phyloP scores from a whole-genome alignment of 1,284 basidiomycete genomes.

The Apiotrichum mycotoxinovorans region DNA sequence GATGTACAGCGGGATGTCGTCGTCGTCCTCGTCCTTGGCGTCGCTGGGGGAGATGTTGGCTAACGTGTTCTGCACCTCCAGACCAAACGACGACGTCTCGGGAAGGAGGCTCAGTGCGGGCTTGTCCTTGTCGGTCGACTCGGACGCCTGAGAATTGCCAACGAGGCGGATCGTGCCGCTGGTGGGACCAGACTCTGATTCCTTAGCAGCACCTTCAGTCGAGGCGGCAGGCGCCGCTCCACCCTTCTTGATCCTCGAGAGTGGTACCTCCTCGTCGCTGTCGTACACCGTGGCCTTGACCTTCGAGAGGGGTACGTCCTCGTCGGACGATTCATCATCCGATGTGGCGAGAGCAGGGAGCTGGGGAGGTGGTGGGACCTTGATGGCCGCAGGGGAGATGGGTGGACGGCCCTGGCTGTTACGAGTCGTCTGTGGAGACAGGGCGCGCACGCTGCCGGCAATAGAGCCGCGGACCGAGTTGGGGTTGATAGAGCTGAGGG shows the following conservation, averaged over 20 bases:
- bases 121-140: background rate
- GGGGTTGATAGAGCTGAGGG: background rate
- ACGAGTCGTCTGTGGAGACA: slow-evolving; percentile 2
- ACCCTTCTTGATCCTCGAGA: slow-evolving; percentile 25
- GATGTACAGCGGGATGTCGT: slow-evolving; percentile 31
- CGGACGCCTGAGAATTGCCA: background rate
- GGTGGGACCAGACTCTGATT: background rate
- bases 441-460: background rate
- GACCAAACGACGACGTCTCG: background rate
- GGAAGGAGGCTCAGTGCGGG: background rate
- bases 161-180: background rate
- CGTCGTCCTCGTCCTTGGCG: slow-evolving; percentile 25
- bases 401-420: slow-evolving; percentile 3
- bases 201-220: background rate
- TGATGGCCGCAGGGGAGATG: slow-evolving; percentile 4
- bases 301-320: slow-evolving; percentile 31
- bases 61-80: background rate
- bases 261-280: slow-evolving; percentile 45
- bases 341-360: background rate
- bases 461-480: background rate
- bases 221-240: background rate
- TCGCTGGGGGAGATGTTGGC: background rate
- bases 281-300: slow-evolving; percentile 22
- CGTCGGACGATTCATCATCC: slow-evolving; percentile 20
- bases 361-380: background rate